Evolutionary conservation across 495 filamentous ascomycete genomes (phyloP), one percentile per base, ranked within the genome.

Genomic region (Penicillium arizonense): DNA sequence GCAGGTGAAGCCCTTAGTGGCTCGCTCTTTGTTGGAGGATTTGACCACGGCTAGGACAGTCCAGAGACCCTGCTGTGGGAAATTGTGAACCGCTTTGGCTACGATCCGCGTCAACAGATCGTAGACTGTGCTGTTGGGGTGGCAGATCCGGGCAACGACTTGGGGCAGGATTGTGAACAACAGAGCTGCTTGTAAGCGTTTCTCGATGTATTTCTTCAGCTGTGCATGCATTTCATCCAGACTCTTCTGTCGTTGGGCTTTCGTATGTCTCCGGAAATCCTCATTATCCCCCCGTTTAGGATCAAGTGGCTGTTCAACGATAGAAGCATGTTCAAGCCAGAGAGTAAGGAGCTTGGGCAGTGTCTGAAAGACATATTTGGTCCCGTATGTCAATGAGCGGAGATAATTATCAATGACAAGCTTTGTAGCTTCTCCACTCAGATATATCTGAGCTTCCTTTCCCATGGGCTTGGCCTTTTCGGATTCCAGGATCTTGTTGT

Each of bases 21-120:
- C 75, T 58, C 74, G 67, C 23, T 78, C 78, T 47, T 77, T 78
- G 42, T 70, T 75, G 34, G 75, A 81, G 5, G 71, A 82, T 57
- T 81, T 82, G 36, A 88, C 85, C 16, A 96, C 85, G 5, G 93
- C 89, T 46, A 97, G 81, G 11, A 97, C 72, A 53, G 84, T 89
- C 95, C 94, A 99, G 41, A 97, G 68, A n/a, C 92, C 87, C 69
- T 97, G 94, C 59, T 89, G 87, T 3, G 94, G 93, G 64, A 96
- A 85, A 13, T 80, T 69, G 18, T 82, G 74, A 21, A 96, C 85
- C 37, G 96, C 87, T 62, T 88, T 94, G 34, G 86, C 71, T 41
- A 97, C 91, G 55, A 96, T 90, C 20, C 76, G 77, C 44, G 87
- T 78, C 32, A 99, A 77, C 11, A 89, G 66, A 41, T 82, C 79